Conservation (phyloP, 805 yeast species). For the Yarrowia sp. region DNA sequence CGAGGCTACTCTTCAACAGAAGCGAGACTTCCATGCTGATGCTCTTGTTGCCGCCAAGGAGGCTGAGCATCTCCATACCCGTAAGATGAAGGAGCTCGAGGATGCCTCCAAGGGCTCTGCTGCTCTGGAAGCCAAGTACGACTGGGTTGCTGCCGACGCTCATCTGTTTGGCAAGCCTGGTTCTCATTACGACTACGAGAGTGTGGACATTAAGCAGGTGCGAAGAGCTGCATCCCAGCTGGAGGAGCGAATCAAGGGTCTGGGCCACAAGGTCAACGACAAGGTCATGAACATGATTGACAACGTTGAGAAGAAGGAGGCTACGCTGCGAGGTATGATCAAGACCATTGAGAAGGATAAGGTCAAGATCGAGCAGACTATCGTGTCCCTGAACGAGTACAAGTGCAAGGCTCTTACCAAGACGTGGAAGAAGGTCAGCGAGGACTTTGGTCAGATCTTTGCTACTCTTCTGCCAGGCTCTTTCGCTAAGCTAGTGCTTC, state of each 20-base stretch:
- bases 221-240: conserved; percentile 64
- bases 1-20: conserved; percentile 44
- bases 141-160: conserved; percentile 76
- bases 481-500: conserved; percentile 85
- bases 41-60: conserved; percentile 43
- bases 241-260: conserved; percentile 64
- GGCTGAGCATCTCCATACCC: conserved; percentile 46
- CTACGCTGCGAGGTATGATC: conserved; percentile 77
- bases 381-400: conserved; percentile 80
- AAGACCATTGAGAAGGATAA: conserved; percentile 88
- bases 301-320: conserved; percentile 86
- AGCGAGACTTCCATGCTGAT: conserved; percentile 44
- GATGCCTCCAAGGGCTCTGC: conserved; percentile 40
- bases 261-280: conserved; percentile 82
- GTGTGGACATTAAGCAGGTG: conserved; percentile 59
- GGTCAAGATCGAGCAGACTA: conserved; percentile 85
- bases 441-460: conserved; percentile 89
- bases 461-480: conserved; percentile 88
- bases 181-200: conserved; percentile 48
- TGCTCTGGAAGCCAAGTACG: conserved; percentile 59
- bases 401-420: conserved; percentile 80
- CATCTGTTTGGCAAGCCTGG: conserved; percentile 51
- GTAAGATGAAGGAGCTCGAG: conserved; percentile 46
- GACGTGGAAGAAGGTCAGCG: conserved; percentile 86
- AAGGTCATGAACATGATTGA: conserved; percentile 92